Evolutionary conservation across 2,329 filamentous ascomycete genomes (phyloP).

Genomic region (Xylaria sp.): DNA sequence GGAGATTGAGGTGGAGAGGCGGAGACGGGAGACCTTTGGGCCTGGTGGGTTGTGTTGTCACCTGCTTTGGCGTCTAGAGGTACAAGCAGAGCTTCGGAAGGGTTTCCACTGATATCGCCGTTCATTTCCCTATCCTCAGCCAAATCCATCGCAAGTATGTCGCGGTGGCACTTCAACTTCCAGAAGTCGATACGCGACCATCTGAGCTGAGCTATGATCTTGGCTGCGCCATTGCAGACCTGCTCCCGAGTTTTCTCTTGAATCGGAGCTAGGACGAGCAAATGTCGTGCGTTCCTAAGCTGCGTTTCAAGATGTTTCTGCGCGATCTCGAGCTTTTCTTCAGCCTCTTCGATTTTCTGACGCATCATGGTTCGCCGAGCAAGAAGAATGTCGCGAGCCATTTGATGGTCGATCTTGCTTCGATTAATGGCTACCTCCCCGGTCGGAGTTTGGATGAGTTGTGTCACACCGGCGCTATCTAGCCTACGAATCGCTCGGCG

Average conservation of each 20-base stretch:
- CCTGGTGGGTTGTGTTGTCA: constrained; percentile 51
- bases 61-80: constrained; percentile 53
- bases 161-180: constrained; percentile 89
- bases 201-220: constrained; percentile 87
- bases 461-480: constrained; percentile 69
- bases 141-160: constrained; percentile 86
- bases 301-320: constrained; percentile 85
- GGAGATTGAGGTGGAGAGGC: constrained; percentile 50
- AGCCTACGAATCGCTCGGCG: constrained; percentile 77
- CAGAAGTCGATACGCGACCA: constrained; percentile 96
- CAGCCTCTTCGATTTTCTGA: constrained; percentile 83
- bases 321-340: constrained; percentile 77
- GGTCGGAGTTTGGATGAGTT: constrained; percentile 74
- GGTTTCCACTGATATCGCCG: constrained; percentile 47
- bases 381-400: constrained; percentile 86
- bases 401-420: constrained; percentile 79
- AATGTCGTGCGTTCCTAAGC: constrained; percentile 87
- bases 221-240: constrained; percentile 84
- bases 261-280: constrained; percentile 89
- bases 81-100: constrained; percentile 37
- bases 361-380: constrained; percentile 86
- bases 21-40: constrained; percentile 52
- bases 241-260: constrained; percentile 90
- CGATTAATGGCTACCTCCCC: constrained; percentile 80
- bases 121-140: constrained; percentile 75